Evolutionary conservation across 495 filamentous ascomycete genomes (phyloP).

Genomic region (Penicillium antarcticum): DNA sequence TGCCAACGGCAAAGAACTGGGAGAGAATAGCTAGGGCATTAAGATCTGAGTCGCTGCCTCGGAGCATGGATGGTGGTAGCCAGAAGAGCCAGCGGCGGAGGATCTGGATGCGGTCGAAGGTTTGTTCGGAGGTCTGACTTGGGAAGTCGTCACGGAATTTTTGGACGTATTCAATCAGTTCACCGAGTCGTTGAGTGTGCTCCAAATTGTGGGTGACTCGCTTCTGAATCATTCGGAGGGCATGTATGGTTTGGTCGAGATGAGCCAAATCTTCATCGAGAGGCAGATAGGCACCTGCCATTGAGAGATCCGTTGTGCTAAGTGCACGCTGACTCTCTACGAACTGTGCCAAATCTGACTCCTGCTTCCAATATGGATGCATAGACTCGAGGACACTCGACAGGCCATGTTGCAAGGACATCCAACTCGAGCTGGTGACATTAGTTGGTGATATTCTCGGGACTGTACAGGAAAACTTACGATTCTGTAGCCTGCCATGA

Average conservation of each 20-base stretch:
- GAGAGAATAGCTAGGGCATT: slow-evolving; percentile 61
- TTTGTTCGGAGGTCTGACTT: slow-evolving; percentile 68
- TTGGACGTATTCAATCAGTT: slow-evolving; percentile 79
- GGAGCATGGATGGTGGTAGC: slow-evolving; percentile 77
- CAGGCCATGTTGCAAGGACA: slow-evolving; percentile 86
- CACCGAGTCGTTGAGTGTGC: slow-evolving; percentile 68
- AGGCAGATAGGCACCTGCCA: slow-evolving; percentile 45
- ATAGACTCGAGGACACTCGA: slow-evolving; percentile 87
- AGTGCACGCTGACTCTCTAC: slow-evolving; percentile 61
- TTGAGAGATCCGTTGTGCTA: slow-evolving; percentile 51
- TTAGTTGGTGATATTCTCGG: slow-evolving; percentile 27
- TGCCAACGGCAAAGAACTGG: slow-evolving; percentile 84
- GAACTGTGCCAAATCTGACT: slow-evolving; percentile 80
- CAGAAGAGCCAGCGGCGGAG: slow-evolving; percentile 93
- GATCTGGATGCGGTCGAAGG: slow-evolving; percentile 83
- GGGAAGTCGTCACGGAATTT: slow-evolving; percentile 72
- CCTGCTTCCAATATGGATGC: slow-evolving; percentile 80
- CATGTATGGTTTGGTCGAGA: slow-evolving; percentile 51
- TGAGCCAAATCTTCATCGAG: slow-evolving; percentile 63
- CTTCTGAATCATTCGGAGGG: slow-evolving; percentile 65
- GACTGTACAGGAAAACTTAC: slow-evolving; percentile 54
- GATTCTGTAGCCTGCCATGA: slow-evolving; percentile 98
- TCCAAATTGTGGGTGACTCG: slow-evolving; percentile 70
- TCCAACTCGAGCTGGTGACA: slow-evolving; percentile 77
- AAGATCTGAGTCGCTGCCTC: slow-evolving; percentile 38